Evolutionary conservation across 2,329 filamentous ascomycete genomes (phyloP).

Genomic region (Parascedosporium putredinis): DNA sequence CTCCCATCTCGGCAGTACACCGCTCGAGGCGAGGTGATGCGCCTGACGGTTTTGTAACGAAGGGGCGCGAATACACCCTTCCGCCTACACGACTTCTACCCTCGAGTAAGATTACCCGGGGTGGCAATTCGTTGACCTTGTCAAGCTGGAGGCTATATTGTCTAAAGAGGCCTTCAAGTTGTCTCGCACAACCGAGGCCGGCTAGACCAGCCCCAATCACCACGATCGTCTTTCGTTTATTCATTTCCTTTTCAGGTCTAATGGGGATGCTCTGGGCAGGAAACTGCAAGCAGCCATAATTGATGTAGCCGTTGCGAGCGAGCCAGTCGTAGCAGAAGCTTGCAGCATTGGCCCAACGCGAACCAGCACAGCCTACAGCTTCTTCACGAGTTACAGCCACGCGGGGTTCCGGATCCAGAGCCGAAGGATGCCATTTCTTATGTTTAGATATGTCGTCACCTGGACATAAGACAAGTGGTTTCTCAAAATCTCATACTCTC

Average conservation of each 20-base stretch:
- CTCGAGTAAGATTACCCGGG: conserved; percentile 72
- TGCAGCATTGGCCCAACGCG: conserved; percentile 80
- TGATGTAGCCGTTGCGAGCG: conserved; percentile 83
- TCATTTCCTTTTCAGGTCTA: conserved; percentile 22
- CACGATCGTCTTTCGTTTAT: conserved; percentile 62
- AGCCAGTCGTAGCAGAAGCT: conserved; percentile 90
- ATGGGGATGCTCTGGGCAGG: conserved; percentile 33
- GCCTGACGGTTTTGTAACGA: conserved; percentile 47
- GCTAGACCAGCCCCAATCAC: conserved; percentile 92
- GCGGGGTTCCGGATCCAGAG: conserved; percentile 79
- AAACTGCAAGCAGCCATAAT: conserved; percentile 84
- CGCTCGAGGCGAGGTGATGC: conserved; percentile 35
- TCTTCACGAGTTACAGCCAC: conserved; percentile 73
- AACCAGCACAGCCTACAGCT: conserved; percentile 81
- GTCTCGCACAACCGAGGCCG: conserved; percentile 82
- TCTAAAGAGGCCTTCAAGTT: conserved; percentile 74
- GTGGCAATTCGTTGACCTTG: conserved; percentile 55
- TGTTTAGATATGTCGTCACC: conserved; percentile 91
- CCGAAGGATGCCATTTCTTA: conserved; percentile 85
- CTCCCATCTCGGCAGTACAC: conserved; percentile 90
- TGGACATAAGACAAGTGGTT: conserved; percentile 77
- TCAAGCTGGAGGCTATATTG: conserved; percentile 65
- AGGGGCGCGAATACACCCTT: conserved; percentile 75
- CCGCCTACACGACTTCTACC: conserved; percentile 81
- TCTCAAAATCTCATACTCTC: conserved; percentile 73